A percentile compares a stretch with the other conserved stretches of the same genome.
phyloP scores from a whole-genome alignment of 371 early-diverging fungal genomes.

The Apophysomyces ossiformis region DNA sequence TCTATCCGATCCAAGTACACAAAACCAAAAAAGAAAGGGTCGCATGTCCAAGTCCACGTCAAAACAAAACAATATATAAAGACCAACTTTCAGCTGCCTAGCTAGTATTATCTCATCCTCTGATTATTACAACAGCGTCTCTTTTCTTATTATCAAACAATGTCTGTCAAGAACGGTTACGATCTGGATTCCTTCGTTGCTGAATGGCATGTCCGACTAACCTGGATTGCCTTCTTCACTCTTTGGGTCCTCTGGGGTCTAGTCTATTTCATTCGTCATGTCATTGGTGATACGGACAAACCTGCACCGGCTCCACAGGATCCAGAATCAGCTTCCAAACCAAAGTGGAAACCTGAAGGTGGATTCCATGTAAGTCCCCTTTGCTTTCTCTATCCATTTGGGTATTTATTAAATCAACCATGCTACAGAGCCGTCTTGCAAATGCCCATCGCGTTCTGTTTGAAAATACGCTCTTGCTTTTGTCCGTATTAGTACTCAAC shows the following conservation, averaged over 20 bases:
- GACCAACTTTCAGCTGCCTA: background rate
- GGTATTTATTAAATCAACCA: background rate
- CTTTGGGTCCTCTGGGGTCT: slow-evolving; percentile 39
- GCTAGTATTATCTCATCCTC: background rate
- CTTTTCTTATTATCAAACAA: background rate
- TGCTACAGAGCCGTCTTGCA: slow-evolving; percentile 16
- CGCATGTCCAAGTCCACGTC: background rate
- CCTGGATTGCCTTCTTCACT: slow-evolving; percentile 45
- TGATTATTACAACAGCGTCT: background rate
- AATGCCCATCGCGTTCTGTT: slow-evolving; percentile 35
- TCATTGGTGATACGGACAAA: slow-evolving; percentile 18
- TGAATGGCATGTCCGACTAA: slow-evolving; percentile 29
- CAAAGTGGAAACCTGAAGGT: slow-evolving; percentile 15
- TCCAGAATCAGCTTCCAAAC: slow-evolving; percentile 20
- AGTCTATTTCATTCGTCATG: slow-evolving; percentile 29
- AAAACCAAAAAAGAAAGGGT: background rate
- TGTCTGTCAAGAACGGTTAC: background rate
- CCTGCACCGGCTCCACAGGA: slow-evolving; percentile 32
- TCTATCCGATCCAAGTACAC: slow-evolving; percentile 1
- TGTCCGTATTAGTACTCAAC: slow-evolving; percentile 44
- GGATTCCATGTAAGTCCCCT: slow-evolving; percentile 12
- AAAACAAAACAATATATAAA: slow-evolving; percentile 3
- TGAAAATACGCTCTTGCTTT: slow-evolving; percentile 42
- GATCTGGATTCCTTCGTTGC: slow-evolving; percentile 27
- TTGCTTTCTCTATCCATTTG: background rate